Evolutionary conservation across 2,329 filamentous ascomycete genomes (phyloP).

Genomic region (Graphilbum ipis-grandicollis): DNA sequence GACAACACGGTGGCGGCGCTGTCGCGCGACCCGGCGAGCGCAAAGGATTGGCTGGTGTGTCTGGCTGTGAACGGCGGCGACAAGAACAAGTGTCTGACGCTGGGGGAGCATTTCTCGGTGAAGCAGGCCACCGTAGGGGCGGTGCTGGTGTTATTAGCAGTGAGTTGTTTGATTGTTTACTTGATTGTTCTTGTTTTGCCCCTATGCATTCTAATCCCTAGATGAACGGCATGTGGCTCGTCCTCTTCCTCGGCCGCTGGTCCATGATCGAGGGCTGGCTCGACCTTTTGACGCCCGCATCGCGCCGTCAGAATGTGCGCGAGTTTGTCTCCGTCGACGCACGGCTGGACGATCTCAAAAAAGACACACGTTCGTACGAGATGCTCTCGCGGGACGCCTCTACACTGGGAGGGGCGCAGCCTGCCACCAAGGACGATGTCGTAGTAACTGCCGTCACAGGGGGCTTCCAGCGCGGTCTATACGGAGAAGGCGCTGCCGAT

Average conservation of each 20-base stretch:
- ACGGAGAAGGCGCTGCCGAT: not conserved
- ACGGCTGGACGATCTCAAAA: constrained; percentile 35
- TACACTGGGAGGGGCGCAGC: constrained; percentile 1
- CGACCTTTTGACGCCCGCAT: constrained; percentile 36
- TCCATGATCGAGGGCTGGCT: constrained; percentile 79
- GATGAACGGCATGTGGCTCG: constrained; percentile 72
- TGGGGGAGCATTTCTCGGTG: constrained; percentile 47
- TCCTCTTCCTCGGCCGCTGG: constrained; percentile 64
- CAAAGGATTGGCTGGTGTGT: constrained; percentile 54
- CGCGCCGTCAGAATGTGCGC: constrained; percentile 34
- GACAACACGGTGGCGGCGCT: constrained; percentile 51
- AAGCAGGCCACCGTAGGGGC: constrained; percentile 63
- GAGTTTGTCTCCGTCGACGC: constrained; percentile 89
- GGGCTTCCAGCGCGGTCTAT: not conserved
- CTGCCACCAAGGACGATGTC: constrained; percentile 13
- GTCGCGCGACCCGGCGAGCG: constrained; percentile 33
- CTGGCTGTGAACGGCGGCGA: constrained; percentile 40
- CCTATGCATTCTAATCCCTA: constrained; percentile 15
- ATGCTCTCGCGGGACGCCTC: constrained; percentile 47
- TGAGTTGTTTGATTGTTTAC: constrained; percentile 44
- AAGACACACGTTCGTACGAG: constrained; percentile 57
- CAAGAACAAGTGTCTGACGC: constrained; percentile 46
- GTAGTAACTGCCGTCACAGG: constrained; percentile 25
- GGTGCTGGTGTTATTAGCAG: constrained; percentile 64
- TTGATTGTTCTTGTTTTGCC: constrained; percentile 9